phyloP scores from a whole-genome alignment of 140 eudicot species.

The Flaveria floridana region DNA sequence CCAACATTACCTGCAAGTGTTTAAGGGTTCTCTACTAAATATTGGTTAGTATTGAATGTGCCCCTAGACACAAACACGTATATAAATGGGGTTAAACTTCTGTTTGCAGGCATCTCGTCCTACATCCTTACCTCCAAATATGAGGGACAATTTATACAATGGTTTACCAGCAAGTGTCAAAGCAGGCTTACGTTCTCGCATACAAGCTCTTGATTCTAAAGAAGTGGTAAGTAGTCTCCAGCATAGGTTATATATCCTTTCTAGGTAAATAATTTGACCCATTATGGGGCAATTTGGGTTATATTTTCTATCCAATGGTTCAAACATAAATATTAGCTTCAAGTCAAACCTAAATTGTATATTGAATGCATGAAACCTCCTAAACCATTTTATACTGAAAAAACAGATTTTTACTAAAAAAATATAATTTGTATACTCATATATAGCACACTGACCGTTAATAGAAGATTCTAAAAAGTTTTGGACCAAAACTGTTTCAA shows the following conservation, averaged over 20 bases:
- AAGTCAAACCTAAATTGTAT: conserved; percentile 6
- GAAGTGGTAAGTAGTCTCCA: conserved; percentile 47
- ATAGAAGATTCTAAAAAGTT: too few species aligned
- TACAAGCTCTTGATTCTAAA: conserved; percentile 44
- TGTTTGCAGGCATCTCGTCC: conserved; percentile 69
- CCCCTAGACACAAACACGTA: background rate
- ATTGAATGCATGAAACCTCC: background rate
- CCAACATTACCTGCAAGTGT: too few species aligned
- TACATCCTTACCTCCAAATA: conserved; percentile 62
- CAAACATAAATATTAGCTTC: background rate
- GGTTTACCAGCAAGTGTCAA: conserved; percentile 66
- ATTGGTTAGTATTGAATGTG: background rate
- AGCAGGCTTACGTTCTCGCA: conserved; percentile 55
- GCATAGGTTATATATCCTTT: background rate
- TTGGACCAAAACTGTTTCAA: too few species aligned
- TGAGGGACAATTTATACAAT: conserved; percentile 62
- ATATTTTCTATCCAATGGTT: background rate
- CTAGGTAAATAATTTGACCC: background rate
- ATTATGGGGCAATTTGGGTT: background rate
- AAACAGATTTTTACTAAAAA: background rate
- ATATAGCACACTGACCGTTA: background rate
- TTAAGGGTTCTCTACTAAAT: background rate
- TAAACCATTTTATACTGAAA: background rate
- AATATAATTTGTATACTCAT: background rate
- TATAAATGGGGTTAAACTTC: background rate